A percentile compares a stretch with the other conserved stretches of the same genome.
Conservation (phyloP, 768 basidiomycete species). For the Tylopilus vinaceipallidus region DNA sequence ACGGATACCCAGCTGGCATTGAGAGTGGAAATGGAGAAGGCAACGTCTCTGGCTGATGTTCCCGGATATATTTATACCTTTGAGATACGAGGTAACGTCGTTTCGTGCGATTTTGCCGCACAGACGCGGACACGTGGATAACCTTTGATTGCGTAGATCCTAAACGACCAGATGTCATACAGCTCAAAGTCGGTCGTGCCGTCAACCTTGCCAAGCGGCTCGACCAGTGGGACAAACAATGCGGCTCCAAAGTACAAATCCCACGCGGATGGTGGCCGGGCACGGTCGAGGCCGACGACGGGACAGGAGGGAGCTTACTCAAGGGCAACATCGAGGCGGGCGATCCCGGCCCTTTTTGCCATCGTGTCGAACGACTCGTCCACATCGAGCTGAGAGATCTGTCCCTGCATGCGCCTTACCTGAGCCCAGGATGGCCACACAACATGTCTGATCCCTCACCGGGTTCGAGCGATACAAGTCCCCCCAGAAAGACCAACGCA, state of each 20-base stretch:
- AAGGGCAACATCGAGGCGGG: slow-evolving; percentile 66
- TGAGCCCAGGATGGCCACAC: slow-evolving; percentile 48
- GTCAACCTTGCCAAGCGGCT: slow-evolving; percentile 70
- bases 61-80: slow-evolving; percentile 82
- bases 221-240: slow-evolving; percentile 81
- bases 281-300: slow-evolving; percentile 40
- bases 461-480: slow-evolving; percentile 1
- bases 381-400: slow-evolving; percentile 81
- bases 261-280: slow-evolving; percentile 75
- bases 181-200: slow-evolving; percentile 79
- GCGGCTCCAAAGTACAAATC: slow-evolving; percentile 72
- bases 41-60: slow-evolving; percentile 53
- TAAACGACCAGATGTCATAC: slow-evolving; percentile 41
- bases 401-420: slow-evolving; percentile 54
- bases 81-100: slow-evolving; percentile 63
- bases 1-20: slow-evolving; percentile 58
- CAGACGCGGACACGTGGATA: background rate
- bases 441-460: slow-evolving; percentile 28
- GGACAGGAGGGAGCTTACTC: slow-evolving; percentile 47
- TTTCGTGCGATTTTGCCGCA: background rate
- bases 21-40: slow-evolving; percentile 52
- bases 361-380: slow-evolving; percentile 74
- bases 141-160: slow-evolving; percentile 28
- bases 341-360: slow-evolving; percentile 60
- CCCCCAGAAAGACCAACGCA: slow-evolving; percentile 15